phyloP scores from a whole-genome alignment of 805 yeast genomes.

The Zygosaccharomyces rouxii region DNA sequence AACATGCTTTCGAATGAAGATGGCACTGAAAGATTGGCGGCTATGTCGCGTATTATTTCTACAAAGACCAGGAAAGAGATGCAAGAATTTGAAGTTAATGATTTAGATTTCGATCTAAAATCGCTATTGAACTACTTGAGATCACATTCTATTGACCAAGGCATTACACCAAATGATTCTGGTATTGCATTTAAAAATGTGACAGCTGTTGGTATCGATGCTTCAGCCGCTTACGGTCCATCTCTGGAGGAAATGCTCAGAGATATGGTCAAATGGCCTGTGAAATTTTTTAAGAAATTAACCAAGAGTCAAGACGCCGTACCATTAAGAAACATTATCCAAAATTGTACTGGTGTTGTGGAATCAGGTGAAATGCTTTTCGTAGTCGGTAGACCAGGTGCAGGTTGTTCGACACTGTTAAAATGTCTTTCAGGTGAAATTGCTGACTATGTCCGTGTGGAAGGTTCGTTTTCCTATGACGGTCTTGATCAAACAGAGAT shows the following conservation, averaged over 20 bases:
- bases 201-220: slow-evolving; percentile 47
- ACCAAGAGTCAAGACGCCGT: slow-evolving; percentile 34
- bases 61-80: slow-evolving; percentile 45
- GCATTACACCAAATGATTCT: slow-evolving; percentile 45
- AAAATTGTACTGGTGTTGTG: slow-evolving; percentile 41
- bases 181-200: slow-evolving; percentile 47
- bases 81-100: slow-evolving; percentile 41
- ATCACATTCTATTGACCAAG: slow-evolving; percentile 39
- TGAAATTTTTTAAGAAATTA: slow-evolving; percentile 19
- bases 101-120: slow-evolving; percentile 45
- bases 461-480: slow-evolving; percentile 45
- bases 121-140: slow-evolving; percentile 40
- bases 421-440: slow-evolving; percentile 46
- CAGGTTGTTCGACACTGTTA: slow-evolving; percentile 58
- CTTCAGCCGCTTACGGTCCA: slow-evolving; percentile 50
- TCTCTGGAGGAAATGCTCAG: slow-evolving; percentile 43
- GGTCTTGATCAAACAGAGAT: slow-evolving; percentile 46
- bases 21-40: slow-evolving; percentile 40
- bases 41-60: slow-evolving; percentile 48
- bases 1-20: slow-evolving; percentile 34
- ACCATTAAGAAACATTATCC: slow-evolving; percentile 39
- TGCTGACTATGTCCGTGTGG: slow-evolving; percentile 34
- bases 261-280: slow-evolving; percentile 32
- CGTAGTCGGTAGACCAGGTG: slow-evolving; percentile 56
- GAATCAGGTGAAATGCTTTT: slow-evolving; percentile 52